A percentile compares a stretch with the other conserved stretches of the same genome.
Evolutionary conservation across 768 basidiomycete species (phyloP).

Genomic region (Phallus indusiatus): DNA sequence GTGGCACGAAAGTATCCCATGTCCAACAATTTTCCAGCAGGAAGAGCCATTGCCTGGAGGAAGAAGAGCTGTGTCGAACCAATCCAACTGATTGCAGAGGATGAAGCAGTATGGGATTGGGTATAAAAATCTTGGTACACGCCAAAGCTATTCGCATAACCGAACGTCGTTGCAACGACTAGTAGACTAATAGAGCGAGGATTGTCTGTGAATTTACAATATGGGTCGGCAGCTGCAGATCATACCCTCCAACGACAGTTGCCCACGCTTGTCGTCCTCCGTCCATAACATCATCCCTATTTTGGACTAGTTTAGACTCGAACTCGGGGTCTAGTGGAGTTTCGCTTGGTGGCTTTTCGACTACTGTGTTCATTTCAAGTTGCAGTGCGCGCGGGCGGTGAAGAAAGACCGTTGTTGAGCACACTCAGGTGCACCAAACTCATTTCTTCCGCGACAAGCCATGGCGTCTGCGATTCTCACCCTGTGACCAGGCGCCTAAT

Average conservation of each 20-base stretch:
- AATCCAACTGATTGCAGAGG: constrained; percentile 26
- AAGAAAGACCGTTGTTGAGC: too few species aligned
- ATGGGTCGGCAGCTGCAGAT: too few species aligned
- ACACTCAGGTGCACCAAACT: too few species aligned
- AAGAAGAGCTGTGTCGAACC: constrained; percentile 43
- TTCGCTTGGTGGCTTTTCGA: too few species aligned
- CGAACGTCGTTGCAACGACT: constrained; percentile 26
- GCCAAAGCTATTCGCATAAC: constrained; percentile 36
- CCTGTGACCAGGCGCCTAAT: too few species aligned
- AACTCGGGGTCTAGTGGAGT: too few species aligned
- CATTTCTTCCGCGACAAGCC: too few species aligned
- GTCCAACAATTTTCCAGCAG: constrained; percentile 42
- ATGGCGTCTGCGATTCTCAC: too few species aligned
- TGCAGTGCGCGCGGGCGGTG: too few species aligned
- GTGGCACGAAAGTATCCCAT: constrained; percentile 39
- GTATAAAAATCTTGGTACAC: constrained; percentile 39
- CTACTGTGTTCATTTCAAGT: too few species aligned
- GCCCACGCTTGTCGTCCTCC: background rate
- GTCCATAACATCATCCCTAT: background rate
- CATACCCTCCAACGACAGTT: background rate
- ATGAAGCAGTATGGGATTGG: constrained; percentile 24
- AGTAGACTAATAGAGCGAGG: constrained; percentile 13
- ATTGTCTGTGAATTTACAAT: too few species aligned
- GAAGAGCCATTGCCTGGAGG: constrained; percentile 32
- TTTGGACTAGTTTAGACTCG: too few species aligned